Conservation (phyloP, 768 basidiomycete genomes). For the Calocybe indica region DNA sequence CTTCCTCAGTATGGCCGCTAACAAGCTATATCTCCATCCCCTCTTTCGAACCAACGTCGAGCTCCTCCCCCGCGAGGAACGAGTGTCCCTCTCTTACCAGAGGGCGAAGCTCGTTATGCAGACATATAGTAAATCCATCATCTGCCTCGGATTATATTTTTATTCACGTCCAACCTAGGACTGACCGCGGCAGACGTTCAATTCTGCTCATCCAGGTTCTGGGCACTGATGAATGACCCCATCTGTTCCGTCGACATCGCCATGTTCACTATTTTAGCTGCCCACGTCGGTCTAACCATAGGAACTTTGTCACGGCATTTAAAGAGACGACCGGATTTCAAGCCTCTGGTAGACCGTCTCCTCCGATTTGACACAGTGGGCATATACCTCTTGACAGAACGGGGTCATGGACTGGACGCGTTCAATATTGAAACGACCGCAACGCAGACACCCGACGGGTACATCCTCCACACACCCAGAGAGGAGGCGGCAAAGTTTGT, state of each 20-base stretch:
- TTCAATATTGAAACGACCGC: conserved; percentile 61
- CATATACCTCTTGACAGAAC: conserved; percentile 47
- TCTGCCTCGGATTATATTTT: conserved; percentile 3
- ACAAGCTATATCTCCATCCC: conserved; percentile 35
- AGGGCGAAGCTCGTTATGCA: conserved; percentile 43
- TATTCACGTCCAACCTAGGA: conserved; percentile 18
- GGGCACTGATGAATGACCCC: conserved; percentile 50
- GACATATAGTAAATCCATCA: conserved; percentile 35
- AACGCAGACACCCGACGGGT: conserved; percentile 41
- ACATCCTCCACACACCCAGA: conserved; percentile 48
- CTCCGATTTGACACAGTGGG: conserved; percentile 49
- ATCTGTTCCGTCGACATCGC: conserved; percentile 45
- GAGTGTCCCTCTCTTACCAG: conserved; percentile 43
- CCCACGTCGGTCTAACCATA: conserved; percentile 46
- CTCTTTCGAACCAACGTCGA: conserved; percentile 40
- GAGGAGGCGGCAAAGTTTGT: conserved; percentile 56
- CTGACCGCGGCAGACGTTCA: conserved; percentile 43
- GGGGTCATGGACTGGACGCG: conserved; percentile 56
- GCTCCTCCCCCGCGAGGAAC: conserved; percentile 38
- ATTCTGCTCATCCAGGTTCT: conserved; percentile 41
- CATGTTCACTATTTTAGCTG: conserved; percentile 47
- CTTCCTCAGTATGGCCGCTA: conserved; percentile 21
- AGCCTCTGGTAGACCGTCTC: conserved; percentile 41
- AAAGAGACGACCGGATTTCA: conserved; percentile 40
- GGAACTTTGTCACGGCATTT: conserved; percentile 50